Evolutionary conservation across 441 rosid species (phyloP), one percentile per base, ranked within the genome.

Genomic region (Arabidopsis lyrata): DNA sequence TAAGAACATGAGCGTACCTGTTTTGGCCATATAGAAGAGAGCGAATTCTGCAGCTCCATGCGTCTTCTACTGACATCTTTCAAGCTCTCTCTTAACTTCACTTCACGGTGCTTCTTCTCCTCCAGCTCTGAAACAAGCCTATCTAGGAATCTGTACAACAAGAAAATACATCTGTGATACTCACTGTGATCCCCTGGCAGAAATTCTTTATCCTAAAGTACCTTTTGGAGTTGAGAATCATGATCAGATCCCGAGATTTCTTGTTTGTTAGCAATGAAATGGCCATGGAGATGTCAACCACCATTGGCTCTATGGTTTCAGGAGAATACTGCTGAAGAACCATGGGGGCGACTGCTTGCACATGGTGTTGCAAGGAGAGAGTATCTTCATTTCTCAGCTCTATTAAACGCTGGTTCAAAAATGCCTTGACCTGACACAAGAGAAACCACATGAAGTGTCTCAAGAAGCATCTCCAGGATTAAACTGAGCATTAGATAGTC

Each of bases 211-310:
- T 32, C 36, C 6, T 57, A 32, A 34, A 53, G 38, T 58, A 93
- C 99, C 99, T 90, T 83, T 79, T 93, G 78, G 97, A 95, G 90
- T 95, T 95, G 59, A 91, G 91, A 75, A 95, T 86, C 98, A 93
- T 86, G 81, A 95, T 90, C 76, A 86, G 77, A 80, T 95, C 97
- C 55, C 94, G 81, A 11, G 91, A 86, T 86, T 90, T 95, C 83
- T 85, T 85, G 76, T 88, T 89, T 57, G 98, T 90, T 69, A 95
- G 86, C 81, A 91, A 81, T 41, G 94, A 83, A 63, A 93, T 89
- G 72, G 86, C 93, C 57, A 65, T 72, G 55, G 89, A 83, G 78
- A 93, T 82, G 66, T 84, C 88, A 50, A 82, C 83, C 64, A 88
- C 67, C 91, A 91, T 90, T 56, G 83, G 80, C 82, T 87, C 88